Conservation (phyloP, 2,329 filamentous ascomycete species). For the Emmonsiellopsis sp. region DNA sequence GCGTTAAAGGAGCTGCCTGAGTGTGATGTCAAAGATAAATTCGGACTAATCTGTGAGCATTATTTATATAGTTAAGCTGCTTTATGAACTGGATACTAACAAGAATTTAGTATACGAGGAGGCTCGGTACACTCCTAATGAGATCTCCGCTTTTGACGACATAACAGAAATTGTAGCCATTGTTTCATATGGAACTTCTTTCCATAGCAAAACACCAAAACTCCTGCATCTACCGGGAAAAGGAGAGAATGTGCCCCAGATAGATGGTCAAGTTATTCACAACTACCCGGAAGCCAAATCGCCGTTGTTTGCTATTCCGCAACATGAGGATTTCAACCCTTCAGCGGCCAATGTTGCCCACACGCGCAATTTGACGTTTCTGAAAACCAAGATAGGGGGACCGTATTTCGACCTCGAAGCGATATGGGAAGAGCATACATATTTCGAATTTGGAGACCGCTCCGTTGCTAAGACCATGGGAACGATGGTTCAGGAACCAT, state of each 20-base stretch:
- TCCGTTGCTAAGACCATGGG: constrained; percentile 48
- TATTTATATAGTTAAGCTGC: background rate
- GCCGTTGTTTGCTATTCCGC: constrained; percentile 42
- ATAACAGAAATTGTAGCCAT: constrained; percentile 21
- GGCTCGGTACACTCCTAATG: constrained; percentile 5
- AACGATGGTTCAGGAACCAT: constrained; percentile 19
- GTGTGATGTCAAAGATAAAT: constrained; percentile 17
- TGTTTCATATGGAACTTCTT: constrained; percentile 23
- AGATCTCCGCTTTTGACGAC: constrained; percentile 11
- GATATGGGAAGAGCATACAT: constrained; percentile 72
- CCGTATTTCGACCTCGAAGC: constrained; percentile 66
- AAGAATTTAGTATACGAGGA: constrained; percentile 15
- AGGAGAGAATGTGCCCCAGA: constrained; percentile 11
- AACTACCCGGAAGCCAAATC: constrained; percentile 39
- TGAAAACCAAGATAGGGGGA: constrained; percentile 55
- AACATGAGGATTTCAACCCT: constrained; percentile 43
- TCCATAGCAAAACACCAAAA: constrained; percentile 14
- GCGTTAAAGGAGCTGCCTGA: constrained; percentile 15
- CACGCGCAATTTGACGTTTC: constrained; percentile 55
- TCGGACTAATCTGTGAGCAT: constrained; percentile 25
- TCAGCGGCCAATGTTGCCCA: constrained; percentile 53
- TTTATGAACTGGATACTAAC: constrained; percentile 8
- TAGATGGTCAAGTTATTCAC: constrained; percentile 21
- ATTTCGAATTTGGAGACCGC: constrained; percentile 60
- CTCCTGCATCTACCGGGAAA: constrained; percentile 23